phyloP scores from a whole-genome alignment of 106 monocot genomes.

The Allium cepa region DNA sequence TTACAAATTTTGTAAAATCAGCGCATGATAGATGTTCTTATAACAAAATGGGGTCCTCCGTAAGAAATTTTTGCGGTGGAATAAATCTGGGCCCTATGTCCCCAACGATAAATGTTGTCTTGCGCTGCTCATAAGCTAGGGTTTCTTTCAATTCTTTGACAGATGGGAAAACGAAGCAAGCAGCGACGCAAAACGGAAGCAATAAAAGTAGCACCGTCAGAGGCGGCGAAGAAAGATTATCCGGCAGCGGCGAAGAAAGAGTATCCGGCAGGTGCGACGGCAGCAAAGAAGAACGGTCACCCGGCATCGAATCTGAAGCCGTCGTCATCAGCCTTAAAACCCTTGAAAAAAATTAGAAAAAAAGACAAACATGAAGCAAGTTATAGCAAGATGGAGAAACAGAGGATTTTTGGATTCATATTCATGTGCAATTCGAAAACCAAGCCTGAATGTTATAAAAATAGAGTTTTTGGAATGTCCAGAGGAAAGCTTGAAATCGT shows the following conservation, averaged over 20 bases:
- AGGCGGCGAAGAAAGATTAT: constrained; percentile 1
- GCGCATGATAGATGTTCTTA: too few species aligned
- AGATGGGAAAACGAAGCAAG: too few species aligned
- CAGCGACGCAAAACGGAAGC: neutral
- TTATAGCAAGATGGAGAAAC: neutral
- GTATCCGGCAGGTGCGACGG: neutral
- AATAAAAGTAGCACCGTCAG: neutral
- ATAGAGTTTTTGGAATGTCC: constrained; percentile 49
- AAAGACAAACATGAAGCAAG: neutral
- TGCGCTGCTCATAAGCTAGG: too few species aligned
- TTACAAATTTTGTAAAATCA: too few species aligned
- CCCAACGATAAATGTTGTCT: too few species aligned
- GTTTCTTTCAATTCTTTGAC: too few species aligned
- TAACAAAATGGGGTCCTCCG: too few species aligned
- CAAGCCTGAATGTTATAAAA: constrained; percentile 54
- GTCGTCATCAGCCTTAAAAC: neutral
- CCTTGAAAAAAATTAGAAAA: neutral
- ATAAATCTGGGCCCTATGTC: too few species aligned
- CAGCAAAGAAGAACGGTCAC: neutral
- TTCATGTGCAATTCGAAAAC: constrained; percentile 61
- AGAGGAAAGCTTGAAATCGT: constrained; percentile 33
- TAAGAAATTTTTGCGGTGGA: too few species aligned
- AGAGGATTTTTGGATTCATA: constrained; percentile 48
- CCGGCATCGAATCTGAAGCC: neutral
- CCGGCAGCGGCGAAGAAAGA: constrained; percentile 3